Conservation (phyloP, 108 stramenopile species). For the Cyclotella baltica region DNA sequence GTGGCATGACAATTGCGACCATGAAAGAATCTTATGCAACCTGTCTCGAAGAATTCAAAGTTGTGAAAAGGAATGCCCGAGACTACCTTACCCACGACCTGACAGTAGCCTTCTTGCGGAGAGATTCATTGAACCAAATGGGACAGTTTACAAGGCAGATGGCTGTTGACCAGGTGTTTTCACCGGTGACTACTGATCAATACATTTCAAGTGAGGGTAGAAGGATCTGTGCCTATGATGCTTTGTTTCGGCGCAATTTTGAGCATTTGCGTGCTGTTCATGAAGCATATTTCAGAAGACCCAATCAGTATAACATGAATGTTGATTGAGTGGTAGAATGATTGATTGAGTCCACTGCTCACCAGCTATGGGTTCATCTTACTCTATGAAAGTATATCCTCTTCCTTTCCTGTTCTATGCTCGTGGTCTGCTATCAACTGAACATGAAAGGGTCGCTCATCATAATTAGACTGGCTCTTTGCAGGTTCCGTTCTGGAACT, state of each 20-base stretch:
- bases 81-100: slow-evolving; percentile 36
- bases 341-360: too few relatives aligned
- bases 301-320: slow-evolving; percentile 12
- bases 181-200: slow-evolving; percentile 18
- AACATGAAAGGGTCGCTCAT: too few relatives aligned
- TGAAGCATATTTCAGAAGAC: slow-evolving; percentile 40
- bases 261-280: slow-evolving; percentile 30
- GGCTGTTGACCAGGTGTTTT: slow-evolving; percentile 44
- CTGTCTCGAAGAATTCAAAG: slow-evolving; percentile 43
- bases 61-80: slow-evolving; percentile 45
- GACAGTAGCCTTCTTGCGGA: slow-evolving; percentile 29
- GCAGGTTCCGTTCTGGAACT: too few relatives aligned
- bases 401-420: too few relatives aligned
- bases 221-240: slow-evolving; percentile 32
- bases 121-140: slow-evolving; percentile 24
- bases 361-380: too few relatives aligned
- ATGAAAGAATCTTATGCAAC: slow-evolving; percentile 27
- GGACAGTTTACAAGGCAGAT: slow-evolving; percentile 36
- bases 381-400: too few relatives aligned
- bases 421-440: too few relatives aligned
- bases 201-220: slow-evolving; percentile 10
- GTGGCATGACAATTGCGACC: slow-evolving; percentile 15
- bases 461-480: too few relatives aligned
- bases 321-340: not conserved
- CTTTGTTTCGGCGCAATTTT: slow-evolving; percentile 25